These are phyloP conservation scores for Ceratocystis alfenasii DNA, from an alignment of 2,329 filamentous ascomycete species.

Conservation along the genomic window DNA sequence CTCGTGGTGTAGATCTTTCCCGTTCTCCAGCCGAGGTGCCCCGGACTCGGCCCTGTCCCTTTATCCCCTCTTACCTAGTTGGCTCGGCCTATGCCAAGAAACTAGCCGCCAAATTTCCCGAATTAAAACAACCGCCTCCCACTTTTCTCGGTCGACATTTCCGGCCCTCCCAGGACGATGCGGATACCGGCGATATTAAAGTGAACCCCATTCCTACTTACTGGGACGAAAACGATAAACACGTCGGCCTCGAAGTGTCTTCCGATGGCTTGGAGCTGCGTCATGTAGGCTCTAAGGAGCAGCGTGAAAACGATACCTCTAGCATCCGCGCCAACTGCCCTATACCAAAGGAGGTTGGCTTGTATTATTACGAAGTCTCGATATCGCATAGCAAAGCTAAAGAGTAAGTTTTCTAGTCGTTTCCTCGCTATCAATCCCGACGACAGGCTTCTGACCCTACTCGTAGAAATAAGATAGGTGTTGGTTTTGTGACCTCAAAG, in stretches of 20 bases:
- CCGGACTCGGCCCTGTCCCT: conserved; percentile 32
- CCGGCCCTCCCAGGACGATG: neutral
- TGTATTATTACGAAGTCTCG: conserved; percentile 81
- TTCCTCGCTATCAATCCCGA: neutral
- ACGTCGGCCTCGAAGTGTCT: conserved; percentile 52
- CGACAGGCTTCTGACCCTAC: neutral
- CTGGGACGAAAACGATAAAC: conserved; percentile 39
- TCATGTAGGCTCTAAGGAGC: conserved; percentile 36
- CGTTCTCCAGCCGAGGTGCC: conserved; percentile 28
- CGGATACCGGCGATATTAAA: conserved; percentile 30
- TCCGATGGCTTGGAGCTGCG: conserved; percentile 62
- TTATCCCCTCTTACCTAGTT: conserved; percentile 72
- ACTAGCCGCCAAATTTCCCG: conserved; percentile 50
- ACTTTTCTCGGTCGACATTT: neutral
- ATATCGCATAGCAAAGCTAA: conserved; percentile 41
- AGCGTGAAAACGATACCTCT: conserved; percentile 57
- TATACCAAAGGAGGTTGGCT: conserved; percentile 80
- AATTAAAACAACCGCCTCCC: conserved; percentile 28
- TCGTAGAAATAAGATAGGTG: conserved; percentile 40
- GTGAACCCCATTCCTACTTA: conserved; percentile 61
- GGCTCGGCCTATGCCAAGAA: conserved; percentile 66
- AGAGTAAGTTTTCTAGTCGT: conserved; percentile 35
- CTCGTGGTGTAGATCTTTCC: conserved; percentile 42
- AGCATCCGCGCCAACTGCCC: conserved; percentile 71
- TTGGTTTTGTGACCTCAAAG: conserved; percentile 5